Evolutionary conservation across 2,329 filamentous ascomycete species (phyloP).

Genomic region (Scedosporium minutisporum): DNA sequence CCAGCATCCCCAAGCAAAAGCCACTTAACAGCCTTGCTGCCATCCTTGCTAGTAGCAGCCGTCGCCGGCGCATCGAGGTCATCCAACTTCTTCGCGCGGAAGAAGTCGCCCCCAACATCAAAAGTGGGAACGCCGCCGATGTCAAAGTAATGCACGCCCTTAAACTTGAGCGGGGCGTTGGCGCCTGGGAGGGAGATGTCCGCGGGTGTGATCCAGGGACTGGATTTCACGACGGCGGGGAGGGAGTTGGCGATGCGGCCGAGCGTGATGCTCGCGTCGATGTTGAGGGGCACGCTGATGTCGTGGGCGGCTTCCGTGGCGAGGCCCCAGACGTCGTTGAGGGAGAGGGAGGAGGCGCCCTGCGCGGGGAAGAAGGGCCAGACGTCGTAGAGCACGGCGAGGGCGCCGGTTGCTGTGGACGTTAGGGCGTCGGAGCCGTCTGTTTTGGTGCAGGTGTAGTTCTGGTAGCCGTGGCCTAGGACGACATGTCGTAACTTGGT

Average conservation of each 20-base stretch:
- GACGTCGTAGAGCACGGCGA: conserved; percentile 52
- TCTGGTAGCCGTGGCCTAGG: conserved; percentile 57
- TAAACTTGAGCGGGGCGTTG: conserved; percentile 25
- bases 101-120: conserved; percentile 34
- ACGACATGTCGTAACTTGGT: conserved; percentile 42
- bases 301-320: conserved; percentile 28
- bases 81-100: conserved; percentile 38
- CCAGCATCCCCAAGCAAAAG: conserved; percentile 35
- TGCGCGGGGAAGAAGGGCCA: conserved; percentile 40
- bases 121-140: conserved; percentile 46
- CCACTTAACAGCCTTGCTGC: conserved; percentile 46
- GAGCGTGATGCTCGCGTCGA: conserved; percentile 18
- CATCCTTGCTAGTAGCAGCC: conserved; percentile 35
- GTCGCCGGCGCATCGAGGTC: conserved; percentile 39
- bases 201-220: conserved; percentile 33
- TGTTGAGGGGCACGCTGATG: conserved; percentile 38
- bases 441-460: conserved; percentile 50
- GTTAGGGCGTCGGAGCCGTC: conserved; percentile 17
- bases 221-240: conserved; percentile 31
- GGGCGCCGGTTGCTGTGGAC: conserved; percentile 38
- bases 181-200: conserved; percentile 26
- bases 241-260: conserved; percentile 18
- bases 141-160: conserved; percentile 63
- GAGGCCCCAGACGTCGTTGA: conserved; percentile 28
- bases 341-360: conserved; percentile 24